phyloP scores from a whole-genome alignment of 108 stramenopile species.

The Cyclostephanos tholiformis region DNA sequence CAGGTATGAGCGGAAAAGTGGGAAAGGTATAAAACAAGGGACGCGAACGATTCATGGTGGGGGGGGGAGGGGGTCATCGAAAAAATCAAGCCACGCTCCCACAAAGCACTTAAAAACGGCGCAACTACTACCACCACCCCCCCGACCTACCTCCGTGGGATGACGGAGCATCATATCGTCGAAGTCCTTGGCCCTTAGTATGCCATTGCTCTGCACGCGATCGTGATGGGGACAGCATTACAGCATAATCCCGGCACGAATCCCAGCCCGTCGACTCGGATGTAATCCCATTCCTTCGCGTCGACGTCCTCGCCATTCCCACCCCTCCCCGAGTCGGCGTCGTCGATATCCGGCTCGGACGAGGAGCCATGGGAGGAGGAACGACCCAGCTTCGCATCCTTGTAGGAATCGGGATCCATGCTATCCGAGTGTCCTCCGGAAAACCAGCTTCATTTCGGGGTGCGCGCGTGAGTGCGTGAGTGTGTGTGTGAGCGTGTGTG shows the following conservation, averaged over 20 bases:
- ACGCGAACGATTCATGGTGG: too few species aligned
- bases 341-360: constrained; percentile 20
- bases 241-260: constrained; percentile 68
- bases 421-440: constrained; percentile 39
- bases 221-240: constrained; percentile 80
- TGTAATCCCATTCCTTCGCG: constrained; percentile 65
- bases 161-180: constrained; percentile 65
- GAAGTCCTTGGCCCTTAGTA: constrained; percentile 63
- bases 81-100: too few species aligned
- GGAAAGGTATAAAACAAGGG: too few species aligned
- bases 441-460: constrained; percentile 24
- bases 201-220: constrained; percentile 66
- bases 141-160: constrained; percentile 28
- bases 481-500: too few species aligned
- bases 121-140: too few species aligned
- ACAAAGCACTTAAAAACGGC: too few species aligned
- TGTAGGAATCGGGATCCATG: constrained; percentile 47
- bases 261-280: constrained; percentile 63
- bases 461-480: too few species aligned
- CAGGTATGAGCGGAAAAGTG: too few species aligned
- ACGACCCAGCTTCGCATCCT: constrained; percentile 30
- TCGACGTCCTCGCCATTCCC: constrained; percentile 2
- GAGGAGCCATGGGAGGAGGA: constrained; percentile 7
- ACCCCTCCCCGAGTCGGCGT: not conserved
- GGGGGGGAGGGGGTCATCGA: too few species aligned